phyloP scores from a whole-genome alignment of 805 yeast genomes.

The Suhomyces prunicola region DNA sequence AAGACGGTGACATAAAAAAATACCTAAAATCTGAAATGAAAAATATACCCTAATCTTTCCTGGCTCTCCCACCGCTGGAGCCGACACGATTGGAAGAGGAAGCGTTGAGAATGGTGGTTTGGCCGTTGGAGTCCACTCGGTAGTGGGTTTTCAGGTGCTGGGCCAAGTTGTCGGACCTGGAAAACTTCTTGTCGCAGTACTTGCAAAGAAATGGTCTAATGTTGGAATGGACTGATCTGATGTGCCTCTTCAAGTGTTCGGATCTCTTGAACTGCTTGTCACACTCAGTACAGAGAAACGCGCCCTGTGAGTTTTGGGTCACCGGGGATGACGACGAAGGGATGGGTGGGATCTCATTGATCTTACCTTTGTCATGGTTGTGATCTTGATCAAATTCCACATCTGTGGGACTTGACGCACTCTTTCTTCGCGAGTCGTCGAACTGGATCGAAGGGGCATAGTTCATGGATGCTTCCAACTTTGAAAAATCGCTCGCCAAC shows the following conservation, averaged over 20 bases:
- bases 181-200: conserved; percentile 43
- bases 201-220: conserved; percentile 45
- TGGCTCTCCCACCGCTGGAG: neutral
- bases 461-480: conserved; percentile 1
- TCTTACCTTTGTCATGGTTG: conserved; percentile 6
- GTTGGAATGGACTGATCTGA: conserved; percentile 43
- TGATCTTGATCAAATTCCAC: neutral
- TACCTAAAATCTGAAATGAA: neutral
- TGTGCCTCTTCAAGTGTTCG: conserved; percentile 43
- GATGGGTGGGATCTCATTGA: neutral
- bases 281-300: conserved; percentile 42
- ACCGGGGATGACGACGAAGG: conserved; percentile 3
- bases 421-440: neutral
- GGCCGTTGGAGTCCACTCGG: conserved; percentile 8
- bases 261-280: conserved; percentile 42
- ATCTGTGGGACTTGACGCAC: neutral
- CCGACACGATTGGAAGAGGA: neutral
- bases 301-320: conserved; percentile 11
- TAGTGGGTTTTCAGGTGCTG: conserved; percentile 43
- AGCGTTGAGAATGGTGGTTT: conserved; percentile 8
- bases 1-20: neutral
- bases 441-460: neutral
- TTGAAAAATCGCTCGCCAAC: neutral
- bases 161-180: conserved; percentile 42
- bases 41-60: neutral